Percentiles rank a stretch among this genome's conserved stretches.
These are phyloP conservation scores for Pyricularia grisea DNA, from an alignment of 2,329 filamentous ascomycete genomes.

Conservation along the genomic window DNA sequence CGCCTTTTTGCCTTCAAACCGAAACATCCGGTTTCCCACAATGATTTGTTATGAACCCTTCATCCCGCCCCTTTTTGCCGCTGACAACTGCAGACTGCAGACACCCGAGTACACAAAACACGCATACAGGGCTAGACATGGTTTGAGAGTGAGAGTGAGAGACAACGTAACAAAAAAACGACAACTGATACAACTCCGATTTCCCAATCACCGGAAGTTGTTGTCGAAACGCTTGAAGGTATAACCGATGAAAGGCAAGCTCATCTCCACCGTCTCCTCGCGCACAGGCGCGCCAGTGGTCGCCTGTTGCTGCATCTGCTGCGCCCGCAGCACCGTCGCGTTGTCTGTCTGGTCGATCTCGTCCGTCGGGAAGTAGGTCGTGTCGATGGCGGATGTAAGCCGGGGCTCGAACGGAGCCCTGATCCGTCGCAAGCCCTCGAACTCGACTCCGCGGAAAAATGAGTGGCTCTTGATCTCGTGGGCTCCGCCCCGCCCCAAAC, in stretches of 20 bases:
- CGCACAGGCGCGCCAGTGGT: conserved; percentile 30
- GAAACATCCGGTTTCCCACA: neutral
- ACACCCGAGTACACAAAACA: neutral
- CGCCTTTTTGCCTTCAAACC: neutral
- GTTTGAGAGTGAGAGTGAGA: neutral
- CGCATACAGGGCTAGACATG: neutral
- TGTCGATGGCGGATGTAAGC: conserved; percentile 86
- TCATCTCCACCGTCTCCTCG: conserved; percentile 90
- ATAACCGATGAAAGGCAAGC: conserved; percentile 90
- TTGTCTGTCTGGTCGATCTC: conserved; percentile 88
- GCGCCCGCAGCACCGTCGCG: conserved; percentile 46
- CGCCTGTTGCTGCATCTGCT: conserved; percentile 45
- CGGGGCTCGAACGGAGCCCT: conserved; percentile 94
- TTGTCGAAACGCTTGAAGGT: conserved; percentile 94
- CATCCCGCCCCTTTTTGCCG: neutral
- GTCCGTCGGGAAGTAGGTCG: conserved; percentile 96
- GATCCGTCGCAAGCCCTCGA: conserved; percentile 85
- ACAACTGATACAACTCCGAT: neutral
- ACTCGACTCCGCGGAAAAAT: conserved; percentile 96
- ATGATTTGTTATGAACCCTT: neutral
- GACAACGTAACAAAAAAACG: neutral
- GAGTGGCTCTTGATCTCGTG: conserved; percentile 88
- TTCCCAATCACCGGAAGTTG: conserved; percentile 45
- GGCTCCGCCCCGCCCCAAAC: conserved; percentile 77
- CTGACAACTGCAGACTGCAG: neutral